Base-by-base conservation (phyloP, 1,284 basidiomycete species). In the Taiwanofungus camphoratus region DNA sequence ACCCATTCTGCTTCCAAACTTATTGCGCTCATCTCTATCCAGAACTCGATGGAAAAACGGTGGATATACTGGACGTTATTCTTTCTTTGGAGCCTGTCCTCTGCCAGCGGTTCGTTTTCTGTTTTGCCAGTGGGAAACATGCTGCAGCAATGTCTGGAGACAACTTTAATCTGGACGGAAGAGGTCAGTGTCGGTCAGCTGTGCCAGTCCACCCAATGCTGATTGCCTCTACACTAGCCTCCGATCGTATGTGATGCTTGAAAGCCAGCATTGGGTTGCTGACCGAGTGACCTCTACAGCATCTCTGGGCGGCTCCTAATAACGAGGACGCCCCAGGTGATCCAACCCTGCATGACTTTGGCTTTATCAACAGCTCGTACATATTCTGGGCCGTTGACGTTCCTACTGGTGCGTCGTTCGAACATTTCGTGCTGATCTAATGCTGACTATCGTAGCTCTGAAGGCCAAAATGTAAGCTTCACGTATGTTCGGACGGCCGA, bases 401-500 rank as follows among this genome's bases (percentile, higher is more conserved):
- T 12, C 29, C 29, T 5, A 37, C 39, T 21, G 37, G 42, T 37
- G 12, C 24, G 29, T 6, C 16, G 29, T 19, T 29, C 30, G 29
- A 15, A 6, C 13, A 19, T 8, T 26, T 32, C n/a, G n/a, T n/a
- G n/a, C n/a, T n/a, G n/a, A n/a, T n/a, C n/a, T n/a, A n/a, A n/a
- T n/a, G n/a, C n/a, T n/a, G n/a, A n/a, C n/a, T n/a, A n/a, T n/a
- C n/a, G n/a, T n/a, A n/a, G n/a, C 12, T 26, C 4, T 34, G 20
- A 11, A 42, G 41, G 42, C n/a, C 42, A 44, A 18, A 22, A 38
- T 21, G 31, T 44, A 5, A 44, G 43, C 31, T 44, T 44, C 37
- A 44, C 43, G 13, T 44, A 44, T 27, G 31, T 44, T 5, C 29
- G n/a, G 9, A 11, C 11, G 6, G 11, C 20, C 18, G 23, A 18